Base-by-base conservation (phyloP, 2,329 filamentous ascomycete species). In the Teratosphaeria epicoccoides region DNA sequence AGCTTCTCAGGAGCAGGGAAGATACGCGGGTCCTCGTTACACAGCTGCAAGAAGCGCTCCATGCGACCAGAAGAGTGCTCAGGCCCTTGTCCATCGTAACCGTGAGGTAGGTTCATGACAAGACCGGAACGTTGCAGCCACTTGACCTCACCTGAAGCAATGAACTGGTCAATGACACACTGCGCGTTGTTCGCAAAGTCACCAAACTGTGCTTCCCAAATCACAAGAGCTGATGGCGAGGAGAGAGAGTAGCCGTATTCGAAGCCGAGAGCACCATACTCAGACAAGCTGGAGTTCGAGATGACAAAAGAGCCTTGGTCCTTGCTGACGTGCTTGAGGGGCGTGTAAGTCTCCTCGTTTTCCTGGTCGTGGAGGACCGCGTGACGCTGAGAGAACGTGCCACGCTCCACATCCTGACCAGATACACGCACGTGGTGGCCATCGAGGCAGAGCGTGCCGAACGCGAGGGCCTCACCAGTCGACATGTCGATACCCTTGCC, bases 131-230 rank as follows among this genome's bases (percentile, higher is more conserved):
- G 85, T 77, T 98, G 93, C 73, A 97, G 85, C 93, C 93, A 98
- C 76, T 98, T 98, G 59, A 87, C 84, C 75, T 98, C 93, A 68
- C 93, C 93, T 56, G 93, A 96, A 48, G 93, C 91, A 63, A 98
- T 85, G 74, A 98, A 98, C 73, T 98, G 93, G 71, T 98, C 93
- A 66, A 98, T 94, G 72, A 98, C 94, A 70, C 89, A 95, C 74
- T 98, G 93, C 43, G 93, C 91, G 67, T 96, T 98, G 80, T 98
- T 98, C 78, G 93, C 93, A 66, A 98, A 98, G 73, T 98, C 93
- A 78, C 93, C 93, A 66, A 98, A 98, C 73, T 98, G 93, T 33
- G 93, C 93, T 75, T 98, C 93, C 93, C 93, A 98, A 83, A 98
- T 95, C 63, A 98, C 91, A 24, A 98, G 82, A 33, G 93, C 91